These are phyloP conservation scores for Amanita pseudoporphyria DNA, from an alignment of 768 basidiomycete species.

Conservation along the genomic window DNA sequence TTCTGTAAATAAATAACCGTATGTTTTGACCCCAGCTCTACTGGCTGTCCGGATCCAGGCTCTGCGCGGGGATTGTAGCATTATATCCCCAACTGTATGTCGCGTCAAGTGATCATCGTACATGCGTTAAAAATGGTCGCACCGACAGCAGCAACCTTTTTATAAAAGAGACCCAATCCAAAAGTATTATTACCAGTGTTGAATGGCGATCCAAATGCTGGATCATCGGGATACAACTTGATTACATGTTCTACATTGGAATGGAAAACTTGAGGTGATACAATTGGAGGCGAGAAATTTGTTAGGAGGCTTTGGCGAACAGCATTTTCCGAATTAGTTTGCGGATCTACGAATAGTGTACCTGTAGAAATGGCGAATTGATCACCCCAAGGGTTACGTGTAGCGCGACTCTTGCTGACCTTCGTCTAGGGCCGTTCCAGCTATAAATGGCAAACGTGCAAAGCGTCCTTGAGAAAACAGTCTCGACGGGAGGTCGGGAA, in stretches of 20 bases:
- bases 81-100: constrained; percentile 21
- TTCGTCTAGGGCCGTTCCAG: constrained; percentile 37
- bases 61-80: constrained; percentile 25
- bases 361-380: background rate
- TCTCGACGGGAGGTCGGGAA: constrained; percentile 27
- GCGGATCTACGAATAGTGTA: constrained; percentile 7
- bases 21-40: constrained; percentile 21
- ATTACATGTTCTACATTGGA: constrained; percentile 17
- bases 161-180: constrained; percentile 28
- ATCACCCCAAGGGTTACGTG: background rate
- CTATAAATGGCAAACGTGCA: constrained; percentile 31
- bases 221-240: constrained; percentile 31
- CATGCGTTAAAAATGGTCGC: background rate
- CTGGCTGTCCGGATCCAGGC: constrained; percentile 24
- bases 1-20: constrained; percentile 30
- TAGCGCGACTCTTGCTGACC: constrained; percentile 17
- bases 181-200: constrained; percentile 35
- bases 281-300: constrained; percentile 19
- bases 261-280: constrained; percentile 11
- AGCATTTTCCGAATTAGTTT: constrained; percentile 16
- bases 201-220: constrained; percentile 34
- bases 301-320: constrained; percentile 14
- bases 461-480: constrained; percentile 24
- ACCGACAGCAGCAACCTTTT: constrained; percentile 26
- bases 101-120: background rate